phyloP scores from a whole-genome alignment of 345 rosid genomes.

The Eucalyptus camaldulensis region DNA sequence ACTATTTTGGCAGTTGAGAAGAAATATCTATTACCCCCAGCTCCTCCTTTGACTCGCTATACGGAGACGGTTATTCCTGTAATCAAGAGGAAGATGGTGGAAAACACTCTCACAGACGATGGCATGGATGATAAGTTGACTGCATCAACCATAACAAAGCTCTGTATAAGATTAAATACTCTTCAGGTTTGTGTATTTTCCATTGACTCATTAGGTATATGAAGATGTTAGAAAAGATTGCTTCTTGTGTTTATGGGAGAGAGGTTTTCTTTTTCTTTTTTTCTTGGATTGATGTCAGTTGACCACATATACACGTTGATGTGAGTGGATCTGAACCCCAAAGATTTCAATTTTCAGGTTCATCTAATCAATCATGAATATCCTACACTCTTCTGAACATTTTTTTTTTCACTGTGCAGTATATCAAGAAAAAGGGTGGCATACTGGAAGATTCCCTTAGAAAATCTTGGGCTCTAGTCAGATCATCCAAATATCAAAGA shows the following conservation, averaged over 20 bases:
- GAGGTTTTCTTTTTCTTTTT: background rate
- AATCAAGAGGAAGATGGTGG: slow-evolving; percentile 50
- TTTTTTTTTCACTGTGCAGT: slow-evolving; percentile 30
- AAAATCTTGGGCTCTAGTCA: slow-evolving; percentile 55
- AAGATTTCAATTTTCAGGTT: background rate
- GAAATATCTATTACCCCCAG: slow-evolving; percentile 54
- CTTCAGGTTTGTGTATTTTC: slow-evolving; percentile 48
- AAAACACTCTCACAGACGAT: slow-evolving; percentile 35
- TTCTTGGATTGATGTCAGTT: background rate
- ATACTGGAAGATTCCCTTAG: slow-evolving; percentile 65
- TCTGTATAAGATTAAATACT: slow-evolving; percentile 82
- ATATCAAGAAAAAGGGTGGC: slow-evolving; percentile 61
- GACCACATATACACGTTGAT: background rate
- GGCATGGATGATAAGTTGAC: slow-evolving; percentile 37
- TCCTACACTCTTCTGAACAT: background rate
- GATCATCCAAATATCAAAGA: slow-evolving; percentile 17
- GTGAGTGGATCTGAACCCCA: background rate
- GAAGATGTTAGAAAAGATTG: background rate
- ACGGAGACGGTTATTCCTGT: slow-evolving; percentile 48
- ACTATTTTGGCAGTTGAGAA: slow-evolving; percentile 59
- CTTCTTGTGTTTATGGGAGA: background rate
- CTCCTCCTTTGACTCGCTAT: slow-evolving; percentile 95
- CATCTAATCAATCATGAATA: background rate
- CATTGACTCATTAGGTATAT: background rate
- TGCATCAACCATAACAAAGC: slow-evolving; percentile 57